Evolutionary conservation across 768 basidiomycete genomes (phyloP), one percentile per base, ranked within the genome.

Genomic region (Piloderma croceum): DNA sequence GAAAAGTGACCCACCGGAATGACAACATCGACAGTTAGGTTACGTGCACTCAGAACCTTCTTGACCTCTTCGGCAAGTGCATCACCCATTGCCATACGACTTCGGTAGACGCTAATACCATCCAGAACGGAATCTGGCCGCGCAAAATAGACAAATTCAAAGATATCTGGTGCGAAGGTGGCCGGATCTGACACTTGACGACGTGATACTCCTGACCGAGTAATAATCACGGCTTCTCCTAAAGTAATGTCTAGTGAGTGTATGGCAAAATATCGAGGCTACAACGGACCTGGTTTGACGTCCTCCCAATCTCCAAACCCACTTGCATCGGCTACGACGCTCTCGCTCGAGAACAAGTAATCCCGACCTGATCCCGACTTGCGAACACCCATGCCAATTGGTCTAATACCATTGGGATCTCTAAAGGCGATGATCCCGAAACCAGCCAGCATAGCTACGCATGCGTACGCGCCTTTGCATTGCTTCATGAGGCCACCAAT

Each of bases 71-170:
- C 84, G 1, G 93, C 94, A 35, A 99, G 76, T 5, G 83, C 79
- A 57, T 98, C 93, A 41, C 96, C 96, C 96, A 99, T 99, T 1
- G 96, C 91, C 96, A 98, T 98, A 27, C 96, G 83, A 57, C 90
- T 88, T 34, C 96, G 79, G 63, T 98, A 98, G 33, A 98, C 96
- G 56, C 89, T 92, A 61, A 99, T 82, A 31, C 94, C 93, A 56
- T 99, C 93, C 37, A 99, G 73, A 36, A 97, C 96, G 5, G 91
- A 96, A 66, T 99, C 96, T 0, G 94, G 96, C 41, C 96, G 82
- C 6, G 96, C 92, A 59, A 99, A 91, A 67, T 99, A 99, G 48
- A 99, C 96, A 53, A 79, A 96, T 73, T 99, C 96, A 58, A 98
- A 99, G 54, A 99, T 96, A 64, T 98, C 96, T 17, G 96, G 96